Evolutionary conservation across 2,329 filamentous ascomycete species (phyloP), one percentile per base, ranked within the genome.

Genomic region (Sporothrix phasma): DNA sequence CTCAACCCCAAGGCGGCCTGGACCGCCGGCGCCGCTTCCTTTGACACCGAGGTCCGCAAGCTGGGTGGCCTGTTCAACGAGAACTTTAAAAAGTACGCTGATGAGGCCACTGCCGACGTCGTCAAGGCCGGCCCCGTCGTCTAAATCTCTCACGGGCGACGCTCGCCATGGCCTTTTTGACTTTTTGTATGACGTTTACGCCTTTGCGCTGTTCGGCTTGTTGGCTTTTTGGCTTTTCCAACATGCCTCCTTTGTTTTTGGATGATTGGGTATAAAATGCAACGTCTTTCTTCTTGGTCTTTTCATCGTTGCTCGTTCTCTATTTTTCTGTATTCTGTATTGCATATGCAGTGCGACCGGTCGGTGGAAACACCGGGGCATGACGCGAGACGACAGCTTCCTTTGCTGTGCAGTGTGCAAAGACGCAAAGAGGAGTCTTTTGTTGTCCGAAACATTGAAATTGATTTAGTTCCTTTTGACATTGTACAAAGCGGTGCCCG

Each of bases 41-140:
- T 97, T 85, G 84, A 87, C 73, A 81, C 81, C 61, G 93, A 97
- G 77, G 93, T 97, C 51, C 88, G 83, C 76, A 97, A 97, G 84
- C 87, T 99, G 41, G 94, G 88, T 72, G 81, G 79, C 68, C 84
- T 97, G 68, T 99, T 99, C 83, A 85, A 88, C 73, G 90, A 97
- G 79, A 99, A 99, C 85, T 99, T 99, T 80, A 86, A 91, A 81
- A 96, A 97, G 83, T 97, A 96, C 80, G 82, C 87, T 72, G 87
- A 86, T 70, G 86, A 96, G 77, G 91, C 92, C 29, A 92, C 90
- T 37, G 81, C 84, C 70, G 89, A 93, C 43, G 89, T 92, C 58
- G 85, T 90, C 77, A 86, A 83, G 72, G 86, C 86, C 60, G 85
- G 84, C 7, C 85, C 85, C 19, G 68, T 74, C 39, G 70, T 77